phyloP scores from a whole-genome alignment of 768 basidiomycete genomes.

The Lactifluus hygrophoroides region DNA sequence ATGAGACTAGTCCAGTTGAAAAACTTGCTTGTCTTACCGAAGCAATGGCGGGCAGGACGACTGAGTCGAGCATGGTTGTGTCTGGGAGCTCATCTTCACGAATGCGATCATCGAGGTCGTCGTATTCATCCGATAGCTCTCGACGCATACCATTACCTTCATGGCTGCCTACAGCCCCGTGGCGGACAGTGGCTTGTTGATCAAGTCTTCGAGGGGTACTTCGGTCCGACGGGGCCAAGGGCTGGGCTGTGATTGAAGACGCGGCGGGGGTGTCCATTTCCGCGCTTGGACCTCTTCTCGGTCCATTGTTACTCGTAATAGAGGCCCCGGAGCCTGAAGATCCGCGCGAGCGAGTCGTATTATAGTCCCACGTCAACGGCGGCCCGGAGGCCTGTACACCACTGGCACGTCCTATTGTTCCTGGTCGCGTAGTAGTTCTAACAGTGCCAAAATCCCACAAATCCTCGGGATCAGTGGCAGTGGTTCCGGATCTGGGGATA shows the following conservation, averaged over 20 bases:
- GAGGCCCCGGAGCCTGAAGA: conserved; percentile 34
- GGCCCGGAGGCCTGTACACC: conserved; percentile 55
- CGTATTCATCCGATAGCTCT: conserved; percentile 55
- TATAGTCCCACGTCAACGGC: conserved; percentile 74
- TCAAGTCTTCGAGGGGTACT: conserved; percentile 32
- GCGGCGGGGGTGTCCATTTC: conserved; percentile 24
- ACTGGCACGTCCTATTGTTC: conserved; percentile 61
- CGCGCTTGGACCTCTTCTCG: conserved; percentile 22
- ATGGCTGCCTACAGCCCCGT: conserved; percentile 26
- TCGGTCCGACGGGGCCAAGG: conserved; percentile 34
- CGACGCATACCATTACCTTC: conserved; percentile 30
- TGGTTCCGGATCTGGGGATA: conserved; percentile 39
- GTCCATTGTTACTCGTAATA: conserved; percentile 28
- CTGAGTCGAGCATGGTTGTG: conserved; percentile 92
- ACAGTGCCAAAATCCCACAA: conserved; percentile 99
- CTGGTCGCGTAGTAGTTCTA: conserved; percentile 47
- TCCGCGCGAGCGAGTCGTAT: conserved; percentile 31
- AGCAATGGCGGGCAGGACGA: conserved; percentile 91
- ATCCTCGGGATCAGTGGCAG: conserved; percentile 61
- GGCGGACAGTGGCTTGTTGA: conserved; percentile 64
- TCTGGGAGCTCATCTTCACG: conserved; percentile 52
- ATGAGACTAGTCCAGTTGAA: background rate
- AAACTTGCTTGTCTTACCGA: conserved; percentile 53
- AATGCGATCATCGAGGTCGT: conserved; percentile 48
- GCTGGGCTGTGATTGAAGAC: conserved; percentile 43